Evolutionary conservation across 305 asterid species (phyloP).

Genomic region (Rubia tinctorum): DNA sequence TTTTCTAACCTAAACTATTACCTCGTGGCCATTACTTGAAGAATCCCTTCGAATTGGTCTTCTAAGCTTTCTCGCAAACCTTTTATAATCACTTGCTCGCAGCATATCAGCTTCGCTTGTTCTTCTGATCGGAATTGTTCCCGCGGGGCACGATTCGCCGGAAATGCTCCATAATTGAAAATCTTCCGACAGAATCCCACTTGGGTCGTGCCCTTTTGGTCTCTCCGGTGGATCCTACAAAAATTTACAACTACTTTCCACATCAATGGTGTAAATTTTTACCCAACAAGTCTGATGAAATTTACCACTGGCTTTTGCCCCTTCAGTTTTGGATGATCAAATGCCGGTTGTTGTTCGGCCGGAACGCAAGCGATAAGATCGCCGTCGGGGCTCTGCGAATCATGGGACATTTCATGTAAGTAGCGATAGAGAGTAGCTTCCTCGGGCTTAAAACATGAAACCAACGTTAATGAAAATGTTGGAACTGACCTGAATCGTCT

Average conservation of each 20-base stretch:
- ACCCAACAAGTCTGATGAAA: neutral
- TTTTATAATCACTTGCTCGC: constrained; percentile 45
- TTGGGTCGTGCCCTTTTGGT: constrained; percentile 51
- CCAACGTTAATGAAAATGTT: too few species aligned
- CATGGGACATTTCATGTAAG: neutral
- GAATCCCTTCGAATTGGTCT: constrained; percentile 51
- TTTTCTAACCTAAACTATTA: constrained; percentile 11
- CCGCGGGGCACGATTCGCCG: constrained; percentile 75
- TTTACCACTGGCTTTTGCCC: constrained; percentile 75
- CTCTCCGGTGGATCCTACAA: constrained; percentile 72
- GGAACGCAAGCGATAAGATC: constrained; percentile 79
- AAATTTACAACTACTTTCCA: constrained; percentile 5
- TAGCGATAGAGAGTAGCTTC: too few species aligned
- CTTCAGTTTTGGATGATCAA: constrained; percentile 68
- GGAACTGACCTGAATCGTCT: constrained; percentile 56
- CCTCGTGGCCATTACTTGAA: constrained; percentile 75
- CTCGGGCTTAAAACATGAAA: too few species aligned
- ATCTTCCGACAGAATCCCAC: constrained; percentile 37
- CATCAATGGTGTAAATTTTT: neutral
- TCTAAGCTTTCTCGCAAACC: constrained; percentile 51
- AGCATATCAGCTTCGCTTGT: constrained; percentile 60
- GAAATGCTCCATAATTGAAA: constrained; percentile 70
- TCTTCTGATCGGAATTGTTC: constrained; percentile 72
- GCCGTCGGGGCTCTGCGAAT: constrained; percentile 73
- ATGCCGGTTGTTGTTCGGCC: constrained; percentile 84